A percentile compares a stretch with the other conserved stretches of the same genome.
phyloP scores from a whole-genome alignment of 2,329 filamentous ascomycete species.

The Cladosporium sphaerospermum region DNA sequence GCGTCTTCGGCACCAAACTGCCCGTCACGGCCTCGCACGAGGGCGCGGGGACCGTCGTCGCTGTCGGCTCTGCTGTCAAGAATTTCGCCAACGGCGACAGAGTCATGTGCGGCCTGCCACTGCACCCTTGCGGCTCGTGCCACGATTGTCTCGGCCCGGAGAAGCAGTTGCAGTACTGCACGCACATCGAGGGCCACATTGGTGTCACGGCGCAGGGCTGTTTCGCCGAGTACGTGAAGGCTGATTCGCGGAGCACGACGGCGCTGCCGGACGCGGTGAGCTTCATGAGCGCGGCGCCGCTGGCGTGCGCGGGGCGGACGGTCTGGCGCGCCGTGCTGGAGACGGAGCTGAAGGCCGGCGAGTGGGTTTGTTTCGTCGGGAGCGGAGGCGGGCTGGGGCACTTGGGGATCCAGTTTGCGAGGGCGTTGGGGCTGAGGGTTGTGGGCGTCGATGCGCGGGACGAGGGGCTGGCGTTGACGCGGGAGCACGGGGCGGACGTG shows the following conservation, averaged over 20 bases:
- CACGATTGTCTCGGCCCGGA: slow-evolving; percentile 47
- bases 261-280: slow-evolving; percentile 44
- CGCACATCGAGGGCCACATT: slow-evolving; percentile 37
- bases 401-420: slow-evolving; percentile 48
- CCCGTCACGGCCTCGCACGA: slow-evolving; percentile 54
- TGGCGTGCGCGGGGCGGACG: slow-evolving; percentile 52
- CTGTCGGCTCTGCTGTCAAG: slow-evolving; percentile 37
- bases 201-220: slow-evolving; percentile 49
- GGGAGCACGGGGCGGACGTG: slow-evolving; percentile 44
- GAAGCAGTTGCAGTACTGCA: slow-evolving; percentile 49
- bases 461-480: slow-evolving; percentile 45
- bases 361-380: slow-evolving; percentile 36
- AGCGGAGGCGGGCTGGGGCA: slow-evolving; percentile 47
- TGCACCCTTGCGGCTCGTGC: slow-evolving; percentile 50
- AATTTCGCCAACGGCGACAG: slow-evolving; percentile 46
- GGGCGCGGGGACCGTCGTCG: slow-evolving; percentile 50
- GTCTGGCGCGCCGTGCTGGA: slow-evolving; percentile 44
- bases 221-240: slow-evolving; percentile 52
- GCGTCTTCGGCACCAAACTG: slow-evolving; percentile 43
- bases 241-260: slow-evolving; percentile 44
- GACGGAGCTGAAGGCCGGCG: slow-evolving; percentile 33
- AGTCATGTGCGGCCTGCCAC: slow-evolving; percentile 51
- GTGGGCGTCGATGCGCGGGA: slow-evolving; percentile 52
- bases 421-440: slow-evolving; percentile 45
- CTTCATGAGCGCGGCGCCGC: slow-evolving; percentile 48